These are phyloP conservation scores for Basidioascus undulatus DNA, from an alignment of 768 basidiomycete species.

Conservation along the genomic window DNA sequence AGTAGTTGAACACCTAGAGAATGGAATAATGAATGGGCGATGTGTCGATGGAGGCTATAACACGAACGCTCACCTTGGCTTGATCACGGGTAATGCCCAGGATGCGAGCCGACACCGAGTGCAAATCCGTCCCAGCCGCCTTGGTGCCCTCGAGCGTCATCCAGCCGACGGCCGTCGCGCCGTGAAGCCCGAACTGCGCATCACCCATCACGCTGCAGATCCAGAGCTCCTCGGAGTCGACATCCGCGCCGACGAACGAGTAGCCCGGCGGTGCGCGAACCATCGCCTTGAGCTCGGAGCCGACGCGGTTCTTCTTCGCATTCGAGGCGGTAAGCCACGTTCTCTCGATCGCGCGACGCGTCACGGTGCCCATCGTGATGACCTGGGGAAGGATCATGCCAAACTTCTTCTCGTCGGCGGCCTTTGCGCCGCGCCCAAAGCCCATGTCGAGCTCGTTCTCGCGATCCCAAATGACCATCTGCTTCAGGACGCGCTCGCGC, in stretches of 20 bases:
- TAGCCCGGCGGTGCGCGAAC: conserved; percentile 81
- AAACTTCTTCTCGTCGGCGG: conserved; percentile 22
- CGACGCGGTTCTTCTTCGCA: conserved; percentile 91
- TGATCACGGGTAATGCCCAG: conserved; percentile 78
- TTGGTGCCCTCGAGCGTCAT: conserved; percentile 98
- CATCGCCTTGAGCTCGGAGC: conserved; percentile 95
- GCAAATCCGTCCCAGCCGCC: conserved; percentile 75
- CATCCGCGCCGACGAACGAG: conserved; percentile 88
- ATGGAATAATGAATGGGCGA: no score
- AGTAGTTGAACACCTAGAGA: conserved; percentile 99
- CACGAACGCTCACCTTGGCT: conserved; percentile 74
- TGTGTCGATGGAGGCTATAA: no score
- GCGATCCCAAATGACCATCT: conserved; percentile 69
- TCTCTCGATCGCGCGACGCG: conserved; percentile 86
- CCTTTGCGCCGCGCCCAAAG: conserved; percentile 16
- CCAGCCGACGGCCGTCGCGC: conserved; percentile 92
- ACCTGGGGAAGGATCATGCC: conserved; percentile 91
- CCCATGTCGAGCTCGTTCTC: conserved; percentile 27
- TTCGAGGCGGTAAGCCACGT: conserved; percentile 98
- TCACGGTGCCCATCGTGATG: conserved; percentile 95
- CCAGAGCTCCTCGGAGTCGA: conserved; percentile 97
- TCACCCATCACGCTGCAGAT: conserved; percentile 98
- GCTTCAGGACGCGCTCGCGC: conserved; percentile 68
- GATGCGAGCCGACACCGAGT: conserved; percentile 86
- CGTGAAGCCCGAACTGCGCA: conserved; percentile 88